Percentiles rank a stretch among this genome's conserved stretches.
Conservation (phyloP, 2,329 filamentous ascomycete genomes). For the Xylariaceae sp. region DNA sequence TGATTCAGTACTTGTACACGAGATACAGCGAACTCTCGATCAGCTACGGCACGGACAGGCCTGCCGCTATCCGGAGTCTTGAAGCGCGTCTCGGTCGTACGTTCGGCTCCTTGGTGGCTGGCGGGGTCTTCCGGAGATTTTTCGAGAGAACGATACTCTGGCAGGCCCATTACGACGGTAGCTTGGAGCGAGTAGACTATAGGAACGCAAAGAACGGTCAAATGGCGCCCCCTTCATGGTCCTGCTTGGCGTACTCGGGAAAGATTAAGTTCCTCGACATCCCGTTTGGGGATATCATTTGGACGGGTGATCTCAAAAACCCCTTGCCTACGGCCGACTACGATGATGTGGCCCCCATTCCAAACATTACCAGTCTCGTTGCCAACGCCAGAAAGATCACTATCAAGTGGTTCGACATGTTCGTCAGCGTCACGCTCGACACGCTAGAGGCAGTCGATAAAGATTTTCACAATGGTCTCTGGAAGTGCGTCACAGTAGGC, state of each 20-base stretch:
- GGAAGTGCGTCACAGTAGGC: slow-evolving; percentile 3
- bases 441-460: too few relatives aligned
- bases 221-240: background rate
- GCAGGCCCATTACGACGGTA: background rate
- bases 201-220: background rate
- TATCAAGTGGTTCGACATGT: background rate
- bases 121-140: slow-evolving; percentile 1
- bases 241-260: slow-evolving; percentile 7
- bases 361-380: background rate
- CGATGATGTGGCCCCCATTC: background rate
- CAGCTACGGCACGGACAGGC: too few relatives aligned
- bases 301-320: background rate
- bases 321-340: background rate
- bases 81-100: background rate
- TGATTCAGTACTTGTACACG: slow-evolving; percentile 2
- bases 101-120: background rate
- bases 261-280: background rate
- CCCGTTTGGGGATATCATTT: slow-evolving; percentile 1
- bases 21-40: background rate
- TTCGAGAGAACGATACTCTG: slow-evolving; percentile 3
- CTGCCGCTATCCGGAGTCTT: background rate
- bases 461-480: background rate
- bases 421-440: background rate
- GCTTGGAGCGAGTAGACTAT: background rate
- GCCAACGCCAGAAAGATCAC: background rate